These are phyloP conservation scores for Magnolia officinalis DNA, from an alignment of 164 flowering plant genomes.

Conservation along the genomic window DNA sequence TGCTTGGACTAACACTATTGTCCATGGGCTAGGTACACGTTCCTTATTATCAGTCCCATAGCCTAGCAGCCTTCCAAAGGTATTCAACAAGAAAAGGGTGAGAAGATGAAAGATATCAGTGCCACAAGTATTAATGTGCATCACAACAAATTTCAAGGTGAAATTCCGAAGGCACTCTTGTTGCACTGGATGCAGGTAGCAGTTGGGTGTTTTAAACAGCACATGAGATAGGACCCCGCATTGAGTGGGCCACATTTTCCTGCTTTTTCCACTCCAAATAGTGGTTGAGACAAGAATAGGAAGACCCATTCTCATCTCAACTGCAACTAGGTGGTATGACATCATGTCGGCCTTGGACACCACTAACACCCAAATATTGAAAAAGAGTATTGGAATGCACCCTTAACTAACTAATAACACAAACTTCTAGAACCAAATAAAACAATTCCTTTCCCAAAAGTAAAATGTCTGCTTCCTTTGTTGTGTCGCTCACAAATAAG, in stretches of 20 bases:
- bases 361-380: no score
- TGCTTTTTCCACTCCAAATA: background rate
- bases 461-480: no score
- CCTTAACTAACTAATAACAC: no score
- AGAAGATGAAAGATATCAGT: background rate
- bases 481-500: no score
- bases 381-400: no score
- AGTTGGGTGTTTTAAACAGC: background rate
- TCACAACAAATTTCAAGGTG: background rate
- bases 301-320: background rate
- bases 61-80: constrained; percentile 47
- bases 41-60: constrained; percentile 36
- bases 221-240: background rate
- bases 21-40: constrained; percentile 43
- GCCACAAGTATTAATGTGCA: background rate
- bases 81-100: constrained; percentile 1
- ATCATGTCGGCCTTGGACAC: no score
- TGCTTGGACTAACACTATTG: constrained; percentile 72
- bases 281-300: background rate
- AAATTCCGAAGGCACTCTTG: background rate
- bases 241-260: background rate
- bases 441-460: no score
- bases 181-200: background rate
- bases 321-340: background rate
- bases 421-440: no score